Evolutionary conservation across 2,329 filamentous ascomycete genomes (phyloP), one percentile per base, ranked within the genome.

Genomic region (Mariannaea sp.): DNA sequence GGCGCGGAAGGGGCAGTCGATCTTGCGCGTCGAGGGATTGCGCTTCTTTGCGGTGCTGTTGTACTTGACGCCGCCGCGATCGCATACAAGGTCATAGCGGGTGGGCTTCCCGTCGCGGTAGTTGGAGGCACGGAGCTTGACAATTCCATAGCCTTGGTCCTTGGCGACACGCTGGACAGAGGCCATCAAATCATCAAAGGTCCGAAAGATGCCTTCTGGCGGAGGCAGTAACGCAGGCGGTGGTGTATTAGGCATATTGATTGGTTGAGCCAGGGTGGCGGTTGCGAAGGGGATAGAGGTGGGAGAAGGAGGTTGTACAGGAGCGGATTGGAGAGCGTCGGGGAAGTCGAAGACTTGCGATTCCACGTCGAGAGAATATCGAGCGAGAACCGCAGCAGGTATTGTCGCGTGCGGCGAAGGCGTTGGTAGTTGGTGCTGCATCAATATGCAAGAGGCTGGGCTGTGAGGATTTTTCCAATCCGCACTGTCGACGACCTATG

Each of bases 31-130:
- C 48, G 80, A 84, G 1, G 82, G 82, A 61, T 83, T 85, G 51
- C 82, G 79, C 73, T 85, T 85, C 75, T 85, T 85, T 7, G 82
- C 82, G 1, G 82, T 85, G 70, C 82, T 85, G 72, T 75, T 83
- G 71, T 85, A 85, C 70, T 85, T 85, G 66, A 85, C 82, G 55
- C 82, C 82, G 48, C 82, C 82, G 33, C 82, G 81, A 59, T 85
- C 82, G 70, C 82, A 85, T 27, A 85, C 82, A 9, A 85, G 74
- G 58, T 85, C 82, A 69, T 84, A 85, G 13, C 82, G 79, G 16
- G 82, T 85, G 1, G 82, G 81, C 61, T 84, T 84, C 55, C 80
- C 79, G 48, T 85, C 82, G 38, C 82, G 81, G 60, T 85, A 85
- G 70, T 85, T 85, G 63, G 81, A 84, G 5, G 82, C 81, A 29